Evolutionary conservation across 225 moss, liverwort and hornwort species (phyloP).

Genomic region (Physcomitrium patens): DNA sequence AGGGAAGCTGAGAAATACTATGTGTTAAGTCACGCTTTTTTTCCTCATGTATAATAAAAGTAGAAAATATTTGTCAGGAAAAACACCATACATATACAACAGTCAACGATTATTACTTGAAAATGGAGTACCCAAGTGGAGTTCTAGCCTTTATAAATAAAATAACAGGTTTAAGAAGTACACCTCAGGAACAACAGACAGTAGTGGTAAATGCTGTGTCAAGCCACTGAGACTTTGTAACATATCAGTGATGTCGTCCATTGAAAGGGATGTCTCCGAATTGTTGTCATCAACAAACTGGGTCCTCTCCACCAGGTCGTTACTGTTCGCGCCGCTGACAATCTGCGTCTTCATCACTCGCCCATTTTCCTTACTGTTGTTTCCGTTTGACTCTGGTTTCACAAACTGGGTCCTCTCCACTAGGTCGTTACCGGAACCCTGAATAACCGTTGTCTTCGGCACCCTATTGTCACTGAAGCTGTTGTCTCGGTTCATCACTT

Average conservation of each 20-base stretch:
- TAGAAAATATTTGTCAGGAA: not conserved
- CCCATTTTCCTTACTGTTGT: not conserved
- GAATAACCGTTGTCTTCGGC: too few species aligned
- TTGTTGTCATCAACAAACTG: conserved; percentile 25
- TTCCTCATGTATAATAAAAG: not conserved
- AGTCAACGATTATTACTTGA: not conserved
- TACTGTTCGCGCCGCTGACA: conserved; percentile 20
- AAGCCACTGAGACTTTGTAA: conserved; percentile 62
- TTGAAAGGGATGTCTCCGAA: conserved; percentile 39
- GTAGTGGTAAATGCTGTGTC: conserved; percentile 67
- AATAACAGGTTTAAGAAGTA: conserved; percentile 7
- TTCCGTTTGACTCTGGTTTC: too few species aligned
- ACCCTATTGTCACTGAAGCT: too few species aligned
- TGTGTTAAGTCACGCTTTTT: not conserved
- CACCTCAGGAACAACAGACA: conserved; percentile 82
- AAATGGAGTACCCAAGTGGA: not conserved
- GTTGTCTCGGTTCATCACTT: conserved; percentile 18
- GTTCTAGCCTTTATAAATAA: not conserved
- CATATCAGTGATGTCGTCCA: conserved; percentile 66
- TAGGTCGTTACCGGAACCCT: too few species aligned
- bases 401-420: too few species aligned
- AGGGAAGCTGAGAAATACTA: conserved; percentile 61
- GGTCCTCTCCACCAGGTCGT: conserved; percentile 31
- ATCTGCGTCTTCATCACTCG: conserved; percentile 25
- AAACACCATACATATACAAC: not conserved